Base-by-base conservation (phyloP, 2,329 filamentous ascomycete species). In the Xylaria multiplex region DNA sequence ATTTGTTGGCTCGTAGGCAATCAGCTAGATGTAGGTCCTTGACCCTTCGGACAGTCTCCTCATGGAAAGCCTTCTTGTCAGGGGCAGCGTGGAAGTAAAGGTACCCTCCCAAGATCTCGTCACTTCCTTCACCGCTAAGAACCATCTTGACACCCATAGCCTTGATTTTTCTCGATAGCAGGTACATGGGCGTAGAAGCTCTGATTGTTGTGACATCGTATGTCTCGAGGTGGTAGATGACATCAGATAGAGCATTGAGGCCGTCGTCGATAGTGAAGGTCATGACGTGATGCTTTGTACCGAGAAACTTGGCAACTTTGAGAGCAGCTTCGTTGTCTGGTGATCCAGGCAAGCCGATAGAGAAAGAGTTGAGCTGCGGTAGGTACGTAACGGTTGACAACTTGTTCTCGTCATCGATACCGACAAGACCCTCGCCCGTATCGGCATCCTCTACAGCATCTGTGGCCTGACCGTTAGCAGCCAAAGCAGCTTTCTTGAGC, bases 121-220 rank as follows among this genome's bases (percentile, higher is more conserved):
- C 96, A 76, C 92, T 96, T 56, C 96, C 96, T 82, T 99, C 96
- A 68, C 96, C 96, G 76, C 92, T 96, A 69, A 99, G 87, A 64
- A 99, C 96, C 96, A 99, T 99, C 88, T 99, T 99, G 77, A 99
- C 92, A 70, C 96, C 96, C 90, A 97, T 95, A 42, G 94, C 96
- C 86, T 99, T 99, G 86, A 99, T 99, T 86, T 99, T 99, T 79
- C 96, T 90, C 68, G 93, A 96, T 54, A 99, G 87, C 70, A 99
- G 85, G 83, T 97, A 99, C 96, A 99, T 99, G 71, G 96, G 96
- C 11, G 96, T 99, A 11, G 95, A 98, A 62, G 96, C 96, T 77
- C 96, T 93, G 78, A 99, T 98, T 2, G 96, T 99, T 59, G 96
- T 99, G 30, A 99, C 96, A 79, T 99, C 96, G 82, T 96, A 99